Base-by-base conservation (phyloP, 2,329 filamentous ascomycete genomes). In the Tympanopsis confertula region DNA sequence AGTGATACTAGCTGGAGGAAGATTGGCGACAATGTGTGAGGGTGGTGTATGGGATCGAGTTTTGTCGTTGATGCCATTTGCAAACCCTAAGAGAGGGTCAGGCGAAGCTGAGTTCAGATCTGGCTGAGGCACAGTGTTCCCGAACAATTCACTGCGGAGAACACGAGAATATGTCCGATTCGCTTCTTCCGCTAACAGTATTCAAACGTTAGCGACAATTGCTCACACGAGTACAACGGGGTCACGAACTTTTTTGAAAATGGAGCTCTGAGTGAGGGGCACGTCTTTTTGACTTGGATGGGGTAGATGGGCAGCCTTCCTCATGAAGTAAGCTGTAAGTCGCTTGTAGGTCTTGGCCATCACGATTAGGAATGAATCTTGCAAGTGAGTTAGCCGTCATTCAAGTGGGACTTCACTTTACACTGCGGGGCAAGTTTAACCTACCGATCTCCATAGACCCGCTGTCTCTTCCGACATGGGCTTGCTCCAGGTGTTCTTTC, bases 11-110 rank as follows among this genome's bases (percentile, higher is more conserved):
- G 30, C 30, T 10, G 30, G 30, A 13, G 30, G 30, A 18, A 74
- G 68, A 15, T 13, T 33, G 12, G 30, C 10, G 30, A 33, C 15
- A n/a, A n/a, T n/a, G 30, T 33, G 30, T 17, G 30, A 33, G 20
- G 78, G 78, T 33, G 78, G 78, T 24, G 78, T 83, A 47, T 73
- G 67, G 36, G 72, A 69, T 43, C 72, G 62, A 39, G 67, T 70
- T 36, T 69, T 66, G 47, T 71, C 68, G 44, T 74, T 71, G 24
- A 68, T 70, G 47, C 68, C 66, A 56, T 73, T 65, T 13, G 68
- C 65, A 38, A 32, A n/a, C n/a, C 24, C 24, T n/a, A 28, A n/a
- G 7, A 33, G 17, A 12, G 30, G 30, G 36, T 41, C 19, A 43
- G 36, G 12, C 15, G 32, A 19, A 43, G 40, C 43, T 32, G 19